Percentiles rank a stretch among this genome's conserved stretches.
Evolutionary conservation across 768 basidiomycete genomes (phyloP).

Genomic region (Paxillus rubicundulus): DNA sequence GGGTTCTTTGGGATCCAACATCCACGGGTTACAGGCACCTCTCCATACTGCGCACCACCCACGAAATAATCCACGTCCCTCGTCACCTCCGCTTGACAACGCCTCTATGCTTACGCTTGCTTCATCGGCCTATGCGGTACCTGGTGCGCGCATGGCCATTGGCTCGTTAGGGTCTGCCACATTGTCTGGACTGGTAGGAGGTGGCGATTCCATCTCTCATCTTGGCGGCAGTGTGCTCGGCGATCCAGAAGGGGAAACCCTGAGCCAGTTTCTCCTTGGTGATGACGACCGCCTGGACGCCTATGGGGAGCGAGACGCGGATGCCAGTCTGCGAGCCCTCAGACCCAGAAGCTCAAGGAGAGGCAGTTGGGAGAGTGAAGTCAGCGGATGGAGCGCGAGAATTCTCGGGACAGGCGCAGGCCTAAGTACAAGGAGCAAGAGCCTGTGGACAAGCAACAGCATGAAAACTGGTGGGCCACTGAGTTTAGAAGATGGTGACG

Average conservation of each 20-base stretch:
- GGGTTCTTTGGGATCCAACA: slow-evolving; percentile 27
- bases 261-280: slow-evolving; percentile 63
- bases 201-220: slow-evolving; percentile 66
- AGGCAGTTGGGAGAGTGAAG: slow-evolving; percentile 91
- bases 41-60: slow-evolving; percentile 91
- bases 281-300: slow-evolving; percentile 62
- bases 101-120: slow-evolving; percentile 92
- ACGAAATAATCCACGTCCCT: slow-evolving; percentile 91
- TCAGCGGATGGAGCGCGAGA: slow-evolving; percentile 83
- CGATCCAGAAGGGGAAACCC: slow-evolving; percentile 56
- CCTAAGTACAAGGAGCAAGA: slow-evolving; percentile 50
- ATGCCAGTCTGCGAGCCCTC: slow-evolving; percentile 88
- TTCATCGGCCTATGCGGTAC: slow-evolving; percentile 84
- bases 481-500: slow-evolving; percentile 43
- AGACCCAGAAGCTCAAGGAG: slow-evolving; percentile 81
- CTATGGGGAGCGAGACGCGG: slow-evolving; percentile 59
- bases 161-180: slow-evolving; percentile 43
- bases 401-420: slow-evolving; percentile 47
- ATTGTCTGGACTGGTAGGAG: slow-evolving; percentile 50
- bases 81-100: slow-evolving; percentile 87
- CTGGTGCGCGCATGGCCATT: slow-evolving; percentile 50
- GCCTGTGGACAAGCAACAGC: slow-evolving; percentile 61
- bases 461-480: slow-evolving; percentile 53
- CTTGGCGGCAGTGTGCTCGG: slow-evolving; percentile 58
- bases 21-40: slow-evolving; percentile 65